Evolutionary conservation across 805 yeast species (phyloP).

Genomic region (Kodamaea laetipori): DNA sequence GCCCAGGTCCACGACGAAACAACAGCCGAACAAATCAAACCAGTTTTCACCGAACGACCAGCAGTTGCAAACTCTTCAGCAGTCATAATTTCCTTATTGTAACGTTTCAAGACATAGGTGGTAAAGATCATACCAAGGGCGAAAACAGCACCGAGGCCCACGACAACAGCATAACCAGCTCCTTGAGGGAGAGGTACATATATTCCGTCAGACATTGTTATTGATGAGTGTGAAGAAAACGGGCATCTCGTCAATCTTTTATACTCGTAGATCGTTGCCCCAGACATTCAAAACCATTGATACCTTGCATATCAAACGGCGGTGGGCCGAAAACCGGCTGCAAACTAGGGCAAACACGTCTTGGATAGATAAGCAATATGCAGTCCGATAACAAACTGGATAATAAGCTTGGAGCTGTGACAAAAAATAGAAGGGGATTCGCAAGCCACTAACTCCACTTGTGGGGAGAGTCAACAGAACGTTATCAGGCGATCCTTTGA

Average conservation of each 20-base stretch:
- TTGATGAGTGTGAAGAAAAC: neutral
- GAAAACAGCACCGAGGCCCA: constrained; percentile 83
- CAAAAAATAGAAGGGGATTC: too few species aligned
- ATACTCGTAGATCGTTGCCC: neutral
- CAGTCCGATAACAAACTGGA: too few species aligned
- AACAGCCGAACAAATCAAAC: constrained; percentile 85
- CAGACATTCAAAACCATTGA: constrained; percentile 3
- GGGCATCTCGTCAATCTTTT: neutral
- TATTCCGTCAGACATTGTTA: constrained; percentile 20
- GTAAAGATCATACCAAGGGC: constrained; percentile 77
- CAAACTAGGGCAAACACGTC: neutral
- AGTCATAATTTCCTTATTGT: constrained; percentile 82
- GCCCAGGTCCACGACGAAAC: constrained; percentile 88
- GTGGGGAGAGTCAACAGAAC: too few species aligned
- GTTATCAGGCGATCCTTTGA: too few species aligned
- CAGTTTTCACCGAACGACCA: constrained; percentile 83
- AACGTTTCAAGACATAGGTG: constrained; percentile 69
- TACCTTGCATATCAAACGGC: neutral
- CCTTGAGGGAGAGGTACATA: constrained; percentile 60
- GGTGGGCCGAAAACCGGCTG: constrained; percentile 3
- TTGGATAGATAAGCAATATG: too few species aligned
- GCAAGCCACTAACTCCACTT: too few species aligned
- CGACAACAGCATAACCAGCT: constrained; percentile 85
- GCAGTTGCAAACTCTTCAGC: constrained; percentile 95
- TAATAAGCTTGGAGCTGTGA: too few species aligned